A percentile compares a stretch with the other conserved stretches of the same genome.
Evolutionary conservation across 1,139 yeast species (phyloP).

Genomic region (Oligophagozyma castellii): DNA sequence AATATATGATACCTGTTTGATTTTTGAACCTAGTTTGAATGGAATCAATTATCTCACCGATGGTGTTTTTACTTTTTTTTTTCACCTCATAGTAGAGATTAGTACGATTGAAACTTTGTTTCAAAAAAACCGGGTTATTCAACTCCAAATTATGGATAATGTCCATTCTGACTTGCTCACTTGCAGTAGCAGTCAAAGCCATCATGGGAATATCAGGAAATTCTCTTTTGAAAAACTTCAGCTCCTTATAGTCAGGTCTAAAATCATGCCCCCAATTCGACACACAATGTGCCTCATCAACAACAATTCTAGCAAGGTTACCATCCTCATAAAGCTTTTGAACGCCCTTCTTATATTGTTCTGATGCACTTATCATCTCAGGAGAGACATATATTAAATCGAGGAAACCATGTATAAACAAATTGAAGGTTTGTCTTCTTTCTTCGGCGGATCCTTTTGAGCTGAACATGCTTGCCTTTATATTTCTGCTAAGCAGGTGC

Average conservation of each 20-base stretch:
- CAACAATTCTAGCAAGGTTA: conserved; percentile 70
- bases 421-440: conserved; percentile 46
- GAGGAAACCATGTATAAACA: conserved; percentile 51
- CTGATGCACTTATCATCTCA: conserved; percentile 80
- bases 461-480: conserved; percentile 80
- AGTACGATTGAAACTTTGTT: conserved; percentile 79
- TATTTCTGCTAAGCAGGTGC: conserved; percentile 51
- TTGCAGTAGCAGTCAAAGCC: conserved; percentile 98
- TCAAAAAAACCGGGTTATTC: conserved; percentile 29
- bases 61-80: conserved; percentile 43
- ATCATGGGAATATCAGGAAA: conserved; percentile 79
- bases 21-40: conserved; percentile 39
- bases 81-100: conserved; percentile 71
- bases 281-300: conserved; percentile 98
- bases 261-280: conserved; percentile 99
- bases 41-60: conserved; percentile 48
- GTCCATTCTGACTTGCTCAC: conserved; percentile 79
- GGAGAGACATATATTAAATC: conserved; percentile 86
- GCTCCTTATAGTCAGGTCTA: conserved; percentile 83
- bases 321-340: conserved; percentile 39
- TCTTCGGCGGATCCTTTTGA: conserved; percentile 59
- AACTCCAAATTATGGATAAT: conserved; percentile 61
- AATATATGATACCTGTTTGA: conserved; percentile 81
- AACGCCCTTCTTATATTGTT: conserved; percentile 53
- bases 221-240: conserved; percentile 55